Conservation (phyloP, 139 green algal species). For the Closterium sp. region DNA sequence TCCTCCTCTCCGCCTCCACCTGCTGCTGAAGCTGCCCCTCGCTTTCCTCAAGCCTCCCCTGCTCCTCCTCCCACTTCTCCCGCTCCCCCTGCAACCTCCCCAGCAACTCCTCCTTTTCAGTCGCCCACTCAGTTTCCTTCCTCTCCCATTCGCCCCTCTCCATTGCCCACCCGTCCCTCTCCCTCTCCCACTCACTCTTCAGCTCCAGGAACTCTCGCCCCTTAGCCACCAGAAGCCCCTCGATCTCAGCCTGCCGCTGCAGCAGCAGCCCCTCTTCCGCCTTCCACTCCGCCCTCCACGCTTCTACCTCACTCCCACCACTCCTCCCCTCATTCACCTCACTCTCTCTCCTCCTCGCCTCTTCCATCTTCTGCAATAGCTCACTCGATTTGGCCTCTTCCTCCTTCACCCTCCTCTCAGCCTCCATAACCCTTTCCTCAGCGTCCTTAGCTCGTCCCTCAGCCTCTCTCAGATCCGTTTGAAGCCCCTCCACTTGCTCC, state of each 20-base stretch:
- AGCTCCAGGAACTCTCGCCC: neutral
- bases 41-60: neutral
- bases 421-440: too few species aligned
- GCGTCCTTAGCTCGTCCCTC: neutral
- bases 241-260: neutral
- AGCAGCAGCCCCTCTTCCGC: neutral
- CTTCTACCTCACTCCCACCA: neutral
- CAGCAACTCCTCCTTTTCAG: neutral
- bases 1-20: constrained; percentile 11
- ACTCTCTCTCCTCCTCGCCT: neutral
- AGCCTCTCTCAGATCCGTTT: too few species aligned
- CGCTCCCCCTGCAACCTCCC: neutral
- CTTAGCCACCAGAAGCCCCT: neutral
- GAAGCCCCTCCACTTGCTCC: too few species aligned
- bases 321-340: too few species aligned
- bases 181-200: neutral
- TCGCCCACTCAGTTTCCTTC: neutral
- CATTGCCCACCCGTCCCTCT: neutral
- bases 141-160: neutral
- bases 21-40: neutral
- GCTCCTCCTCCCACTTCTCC: neutral
- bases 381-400: neutral
- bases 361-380: neutral
- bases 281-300: constrained; percentile 1
- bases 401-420: neutral